Base-by-base conservation (phyloP, 345 rosid genomes). In the Carallia brachiata region DNA sequence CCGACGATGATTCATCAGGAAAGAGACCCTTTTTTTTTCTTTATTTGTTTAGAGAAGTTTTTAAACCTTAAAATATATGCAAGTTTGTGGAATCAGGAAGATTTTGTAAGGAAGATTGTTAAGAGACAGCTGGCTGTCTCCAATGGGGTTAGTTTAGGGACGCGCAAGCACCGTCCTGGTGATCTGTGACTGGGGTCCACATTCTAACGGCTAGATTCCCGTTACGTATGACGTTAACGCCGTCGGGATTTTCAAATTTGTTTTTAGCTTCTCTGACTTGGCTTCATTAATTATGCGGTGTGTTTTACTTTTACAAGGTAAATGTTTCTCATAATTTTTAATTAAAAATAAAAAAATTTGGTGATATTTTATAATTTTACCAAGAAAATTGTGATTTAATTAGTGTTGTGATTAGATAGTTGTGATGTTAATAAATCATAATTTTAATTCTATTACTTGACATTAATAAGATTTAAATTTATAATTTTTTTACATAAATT, bases 141-240 rank as follows among this genome's bases (percentile, higher is more conserved):
- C 15, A 53, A 61, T 36, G 68, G 62, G 64, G 53, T 67, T 61
- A 48, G 69, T 67, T 60, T 48, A 32, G 64, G 69, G 66, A 78
- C 88, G 83, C 81, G 86, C 69, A 80, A 64, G 60, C 89, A 85
- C 87, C 90, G 89, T 76, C 85, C 55, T 27, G 7, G 75, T 78
- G 86, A 84, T 83, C 86, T 82, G 89, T 79, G 73, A 53, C 7
- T 27, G 70, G 83, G 81, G n/a, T 74, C 87, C 81, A 54, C 71
- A 23, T 70, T 75, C 68, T 76, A 84, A 80, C 83, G 85, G 88
- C 84, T 69, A 70, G 68, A 72, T 72, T 32, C 54, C 15, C 44
- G 75, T 76, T 53, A 72, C 80, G 66, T 66, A 12, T 61, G 39
- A 65, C 68, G 30, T n/a, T 55, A 64, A 71, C 75, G 69, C 75